Evolutionary conservation across 148 eudicot species (phyloP), one percentile per base, ranked within the genome.

Genomic region (Spergularia marina): DNA sequence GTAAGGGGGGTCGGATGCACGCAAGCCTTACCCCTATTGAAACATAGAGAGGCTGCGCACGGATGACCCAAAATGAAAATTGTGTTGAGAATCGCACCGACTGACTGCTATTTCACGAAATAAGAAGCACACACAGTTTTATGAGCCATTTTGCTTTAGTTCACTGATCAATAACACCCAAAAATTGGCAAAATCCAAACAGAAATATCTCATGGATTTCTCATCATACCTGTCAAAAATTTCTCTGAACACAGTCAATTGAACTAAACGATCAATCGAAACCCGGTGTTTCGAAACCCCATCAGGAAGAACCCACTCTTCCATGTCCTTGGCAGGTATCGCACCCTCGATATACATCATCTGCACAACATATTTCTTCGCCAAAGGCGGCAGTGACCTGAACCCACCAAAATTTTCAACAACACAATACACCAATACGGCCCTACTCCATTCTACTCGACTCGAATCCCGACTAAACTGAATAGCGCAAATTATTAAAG

Each of bases 371-470:
- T 94, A 94, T 77, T 91, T 91, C 86, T 94, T 94, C 41, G 96
- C 91, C 60, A 94, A 86, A 9, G 98, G 97, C 13, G 98, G 96
- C 85, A 94, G 84, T 34, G 98, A 94, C 85, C 98, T 94, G 81
- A 53, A 51, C 57, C 79, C 61, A 81, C 8, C 8, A 71, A 70
- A 76, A 12, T 68, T 73, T 68, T 73, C 70, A 59, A 16, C 23
- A 65, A 9, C 10, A 44, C 10, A 44, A 44, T 44, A 0, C 10
- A 44, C 49, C 49, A 6, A 6, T 0, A 41, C 8, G 10, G 49
- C 10, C 7, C 6, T 41, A 41, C 44, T 41, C 25, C 2, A 7
- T 41, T 41, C 1, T 44, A 44, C 10, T 9, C 49, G 49, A 44
- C 49, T 44, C 49, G 10, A 44, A 44, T 44, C 9, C 49, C 1